phyloP scores from a whole-genome alignment of 768 basidiomycete species.

The Boletus sensibilis region DNA sequence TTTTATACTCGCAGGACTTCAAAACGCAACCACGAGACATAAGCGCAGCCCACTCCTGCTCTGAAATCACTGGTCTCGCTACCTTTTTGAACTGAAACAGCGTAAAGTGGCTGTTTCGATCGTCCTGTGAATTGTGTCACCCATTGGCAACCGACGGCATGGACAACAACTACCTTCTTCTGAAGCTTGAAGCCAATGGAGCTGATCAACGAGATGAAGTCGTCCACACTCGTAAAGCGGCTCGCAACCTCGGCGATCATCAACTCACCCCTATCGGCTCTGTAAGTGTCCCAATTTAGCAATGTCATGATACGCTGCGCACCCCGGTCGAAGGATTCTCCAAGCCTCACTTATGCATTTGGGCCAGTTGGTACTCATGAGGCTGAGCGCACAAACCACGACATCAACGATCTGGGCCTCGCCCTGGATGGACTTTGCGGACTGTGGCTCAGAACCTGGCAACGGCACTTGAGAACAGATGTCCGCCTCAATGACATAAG shows the following conservation, averaged over 20 bases:
- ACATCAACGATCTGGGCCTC: conserved; percentile 84
- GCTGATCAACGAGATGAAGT: conserved; percentile 61
- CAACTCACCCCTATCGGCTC: conserved; percentile 61
- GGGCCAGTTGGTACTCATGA: conserved; percentile 99
- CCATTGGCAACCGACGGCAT: background rate
- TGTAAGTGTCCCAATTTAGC: conserved; percentile 8
- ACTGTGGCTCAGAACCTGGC: conserved; percentile 67
- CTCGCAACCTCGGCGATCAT: conserved; percentile 90
- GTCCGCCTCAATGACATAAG: conserved; percentile 87
- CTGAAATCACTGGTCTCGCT: conserved; percentile 42
- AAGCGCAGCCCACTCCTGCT: conserved; percentile 61
- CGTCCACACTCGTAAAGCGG: conserved; percentile 67
- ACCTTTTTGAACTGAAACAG: conserved; percentile 78
- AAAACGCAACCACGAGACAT: conserved; percentile 54
- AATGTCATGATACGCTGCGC: conserved; percentile 29
- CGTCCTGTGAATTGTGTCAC: conserved; percentile 51
- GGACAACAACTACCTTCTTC: conserved; percentile 51
- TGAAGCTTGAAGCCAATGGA: conserved; percentile 73
- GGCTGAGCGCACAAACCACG: conserved; percentile 88
- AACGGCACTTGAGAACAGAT: conserved; percentile 77
- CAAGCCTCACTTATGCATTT: conserved; percentile 85
- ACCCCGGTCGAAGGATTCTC: conserved; percentile 84
- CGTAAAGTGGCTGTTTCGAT: conserved; percentile 80
- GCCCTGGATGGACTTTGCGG: conserved; percentile 41
- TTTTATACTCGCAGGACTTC: conserved; percentile 92